phyloP scores from a whole-genome alignment of 768 basidiomycete genomes.

The Auriculariales sp. region DNA sequence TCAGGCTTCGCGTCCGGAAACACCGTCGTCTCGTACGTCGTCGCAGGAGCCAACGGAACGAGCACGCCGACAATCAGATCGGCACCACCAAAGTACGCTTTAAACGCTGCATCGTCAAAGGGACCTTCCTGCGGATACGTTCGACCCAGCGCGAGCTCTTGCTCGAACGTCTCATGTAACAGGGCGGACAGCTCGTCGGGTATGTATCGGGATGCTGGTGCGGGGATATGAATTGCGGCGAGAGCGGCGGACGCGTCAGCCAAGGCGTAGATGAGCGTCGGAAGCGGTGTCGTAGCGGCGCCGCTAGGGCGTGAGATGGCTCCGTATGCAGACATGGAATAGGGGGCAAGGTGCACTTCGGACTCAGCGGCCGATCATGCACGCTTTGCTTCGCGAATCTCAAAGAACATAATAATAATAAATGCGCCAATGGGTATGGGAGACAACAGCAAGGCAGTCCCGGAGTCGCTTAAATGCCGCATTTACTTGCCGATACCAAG shows the following conservation, averaged over 20 bases:
- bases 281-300: conserved; percentile 20
- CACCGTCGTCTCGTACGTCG: conserved; percentile 13
- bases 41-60: conserved; percentile 7
- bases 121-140: conserved; percentile 73
- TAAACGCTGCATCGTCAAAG: conserved; percentile 38
- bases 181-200: conserved; percentile 42
- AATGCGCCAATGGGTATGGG: too few relatives aligned
- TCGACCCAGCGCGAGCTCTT: conserved; percentile 56
- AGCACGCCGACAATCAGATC: conserved; percentile 61
- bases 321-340: conserved; percentile 67
- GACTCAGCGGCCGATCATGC: too few relatives aligned
- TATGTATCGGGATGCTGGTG: conserved; percentile 13
- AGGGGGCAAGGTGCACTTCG: too few relatives aligned
- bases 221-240: conserved; percentile 26
- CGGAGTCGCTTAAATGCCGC: too few relatives aligned
- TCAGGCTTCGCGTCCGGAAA: conserved; percentile 8
- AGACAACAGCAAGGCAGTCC: too few relatives aligned
- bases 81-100: conserved; percentile 60
- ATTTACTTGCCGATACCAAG: too few relatives aligned
- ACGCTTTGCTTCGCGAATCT: too few relatives aligned
- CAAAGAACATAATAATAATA: too few relatives aligned
- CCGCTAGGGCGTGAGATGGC: conserved; percentile 26
- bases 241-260: conserved; percentile 21
- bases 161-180: conserved; percentile 48
- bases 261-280: conserved; percentile 33